Conservation (phyloP, 2,329 filamentous ascomycete genomes). For the Epichloe hybrida region DNA sequence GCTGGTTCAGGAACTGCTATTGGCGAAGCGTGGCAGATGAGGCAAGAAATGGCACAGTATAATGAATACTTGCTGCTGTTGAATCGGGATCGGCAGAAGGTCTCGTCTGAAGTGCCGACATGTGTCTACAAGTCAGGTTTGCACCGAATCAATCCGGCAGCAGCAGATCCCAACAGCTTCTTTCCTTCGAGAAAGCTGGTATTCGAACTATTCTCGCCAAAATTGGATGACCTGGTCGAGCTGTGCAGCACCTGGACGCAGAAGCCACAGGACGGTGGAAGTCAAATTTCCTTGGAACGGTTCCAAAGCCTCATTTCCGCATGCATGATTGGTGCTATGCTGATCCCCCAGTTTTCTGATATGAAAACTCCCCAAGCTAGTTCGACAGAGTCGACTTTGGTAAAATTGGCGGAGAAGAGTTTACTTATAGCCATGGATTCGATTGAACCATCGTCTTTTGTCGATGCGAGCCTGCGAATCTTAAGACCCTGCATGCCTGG, state of each 20-base stretch:
- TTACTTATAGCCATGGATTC: slow-evolving; percentile 28
- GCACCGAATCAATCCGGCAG: slow-evolving; percentile 8
- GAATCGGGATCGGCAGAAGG: slow-evolving; percentile 19
- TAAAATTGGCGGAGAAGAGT: slow-evolving; percentile 26
- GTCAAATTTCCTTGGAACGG: slow-evolving; percentile 37
- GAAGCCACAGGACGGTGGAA: slow-evolving; percentile 29
- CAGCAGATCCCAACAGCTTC: slow-evolving; percentile 18
- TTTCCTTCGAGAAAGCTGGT: slow-evolving; percentile 35
- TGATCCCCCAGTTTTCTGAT: slow-evolving; percentile 33
- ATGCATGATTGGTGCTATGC: slow-evolving; percentile 29
- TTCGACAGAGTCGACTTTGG: slow-evolving; percentile 31
- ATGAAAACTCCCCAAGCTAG: slow-evolving; percentile 34
- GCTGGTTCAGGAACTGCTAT: slow-evolving; percentile 33
- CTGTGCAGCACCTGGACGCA: slow-evolving; percentile 35
- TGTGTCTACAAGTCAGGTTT: slow-evolving; percentile 2
- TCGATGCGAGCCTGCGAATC: slow-evolving; percentile 32
- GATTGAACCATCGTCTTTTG: slow-evolving; percentile 31
- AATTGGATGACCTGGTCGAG: slow-evolving; percentile 34
- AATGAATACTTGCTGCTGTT: slow-evolving; percentile 44
- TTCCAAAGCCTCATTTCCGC: slow-evolving; percentile 39
- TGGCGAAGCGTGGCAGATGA: slow-evolving; percentile 32
- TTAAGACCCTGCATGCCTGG: slow-evolving; percentile 33
- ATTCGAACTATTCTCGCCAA: slow-evolving; percentile 40
- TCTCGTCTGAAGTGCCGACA: background rate
- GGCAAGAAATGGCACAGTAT: slow-evolving; percentile 29